Evolutionary conservation across 257 asterid species (phyloP), one percentile per base, ranked within the genome.

Genomic region (Haberlea rhodopensis): DNA sequence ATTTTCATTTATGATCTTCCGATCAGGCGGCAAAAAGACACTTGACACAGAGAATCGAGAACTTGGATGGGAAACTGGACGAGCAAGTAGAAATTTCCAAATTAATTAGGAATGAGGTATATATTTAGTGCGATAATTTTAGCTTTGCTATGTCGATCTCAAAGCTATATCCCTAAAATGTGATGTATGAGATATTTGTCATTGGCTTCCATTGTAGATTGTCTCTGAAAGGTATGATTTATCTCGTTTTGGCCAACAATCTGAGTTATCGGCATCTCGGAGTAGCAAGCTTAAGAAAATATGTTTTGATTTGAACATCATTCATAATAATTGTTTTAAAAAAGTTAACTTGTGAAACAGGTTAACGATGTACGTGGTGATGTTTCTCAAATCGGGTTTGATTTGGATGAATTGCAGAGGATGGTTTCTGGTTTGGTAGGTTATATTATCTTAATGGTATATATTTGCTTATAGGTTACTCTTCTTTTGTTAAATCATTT

Each of bases 41-140:
- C 79, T 80, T 92, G 78, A 89, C 99, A 6, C 99, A 92, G 75
- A 77, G 99, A 76, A 89, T 89, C 63, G 95, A 85, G 81, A 92
- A 87, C 59, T 76, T 92, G 89, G 97, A 92, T 48, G 95, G 86
- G 70, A 92, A 89, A 75, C 77, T 89, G 27, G 97, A 92, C 73
- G 96, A 87, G 56, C 99, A 92, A 84, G 79, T 87, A 66, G 95
- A 87, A 71, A 61, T 89, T 9, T 87, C 97, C 62, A 89, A 87
- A 73, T 70, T 82, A 71, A 84, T 92, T 63, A 79, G 84, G 76
- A 73, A 52, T 34, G 95, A 91, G 85, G 98, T 89, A 85, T 27
- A 60, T 19, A 27, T 37, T 6, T 31, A 54, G 2, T 37, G 5
- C 60, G 49, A 45, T 19, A 25, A 4, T 53, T n/a, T n/a, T n/a